Evolutionary conservation across 2,329 filamentous ascomycete genomes (phyloP).

Genomic region (Phyllosticta capitalensis): DNA sequence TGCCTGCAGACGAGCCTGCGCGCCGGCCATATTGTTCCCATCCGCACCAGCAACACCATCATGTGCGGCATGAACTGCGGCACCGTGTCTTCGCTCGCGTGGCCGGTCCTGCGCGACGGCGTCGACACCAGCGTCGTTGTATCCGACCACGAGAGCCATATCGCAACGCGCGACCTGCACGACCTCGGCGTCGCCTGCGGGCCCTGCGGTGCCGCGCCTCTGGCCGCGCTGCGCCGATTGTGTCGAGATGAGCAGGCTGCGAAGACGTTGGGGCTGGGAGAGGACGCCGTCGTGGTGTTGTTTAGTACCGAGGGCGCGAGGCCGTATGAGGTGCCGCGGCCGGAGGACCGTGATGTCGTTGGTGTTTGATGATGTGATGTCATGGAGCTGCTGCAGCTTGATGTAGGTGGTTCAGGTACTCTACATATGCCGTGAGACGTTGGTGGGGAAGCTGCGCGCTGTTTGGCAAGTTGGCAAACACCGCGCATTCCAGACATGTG

Average conservation of each 20-base stretch:
- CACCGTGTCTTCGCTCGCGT: conserved; percentile 56
- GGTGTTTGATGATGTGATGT: neutral
- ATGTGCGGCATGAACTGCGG: conserved; percentile 70
- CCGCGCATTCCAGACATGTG: neutral
- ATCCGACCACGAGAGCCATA: conserved; percentile 53
- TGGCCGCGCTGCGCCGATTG: conserved; percentile 49
- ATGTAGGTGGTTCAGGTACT: too few species aligned
- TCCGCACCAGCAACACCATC: conserved; percentile 53
- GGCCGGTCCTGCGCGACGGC: conserved; percentile 48
- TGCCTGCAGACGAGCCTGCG: conserved; percentile 48
- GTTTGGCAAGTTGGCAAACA: neutral
- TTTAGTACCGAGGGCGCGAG: conserved; percentile 57
- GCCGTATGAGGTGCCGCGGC: conserved; percentile 33
- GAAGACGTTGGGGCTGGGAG: conserved; percentile 28
- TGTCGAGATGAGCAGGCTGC: conserved; percentile 22
- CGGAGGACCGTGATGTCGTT: neutral
- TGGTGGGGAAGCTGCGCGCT: neutral
- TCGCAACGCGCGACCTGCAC: conserved; percentile 46
- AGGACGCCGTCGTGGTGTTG: conserved; percentile 51
- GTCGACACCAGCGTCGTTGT: conserved; percentile 54
- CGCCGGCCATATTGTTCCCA: conserved; percentile 37
- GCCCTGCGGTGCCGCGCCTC: conserved; percentile 52
- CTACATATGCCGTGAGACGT: neutral
- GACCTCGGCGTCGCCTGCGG: conserved; percentile 41
- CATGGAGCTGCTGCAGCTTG: neutral